These are phyloP conservation scores for Colletotrichum endophyticum DNA, from an alignment of 2,329 filamentous ascomycete genomes.

Conservation along the genomic window DNA sequence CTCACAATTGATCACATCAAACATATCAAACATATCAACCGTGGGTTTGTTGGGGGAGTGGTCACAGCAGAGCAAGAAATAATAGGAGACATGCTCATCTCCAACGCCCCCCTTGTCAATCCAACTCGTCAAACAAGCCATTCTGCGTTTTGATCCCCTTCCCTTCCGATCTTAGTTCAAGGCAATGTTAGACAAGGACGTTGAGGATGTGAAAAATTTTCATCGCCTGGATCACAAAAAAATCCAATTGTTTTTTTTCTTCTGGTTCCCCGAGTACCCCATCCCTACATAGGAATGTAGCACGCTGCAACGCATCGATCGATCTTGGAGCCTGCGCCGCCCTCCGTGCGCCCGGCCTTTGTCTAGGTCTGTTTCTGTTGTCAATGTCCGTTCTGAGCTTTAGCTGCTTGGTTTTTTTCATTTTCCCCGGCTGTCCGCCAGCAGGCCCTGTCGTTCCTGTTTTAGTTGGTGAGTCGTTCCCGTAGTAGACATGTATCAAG, in stretches of 20 bases:
- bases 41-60: neutral
- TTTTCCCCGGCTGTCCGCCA: neutral
- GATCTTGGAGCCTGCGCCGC: neutral
- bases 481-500: neutral
- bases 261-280: neutral
- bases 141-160: constrained; percentile 2
- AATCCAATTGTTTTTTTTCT: neutral
- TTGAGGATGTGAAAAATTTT: neutral
- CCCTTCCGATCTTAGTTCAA: neutral
- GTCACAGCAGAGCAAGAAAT: neutral
- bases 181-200: neutral
- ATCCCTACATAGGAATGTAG: neutral
- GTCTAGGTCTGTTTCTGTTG: constrained; percentile 1
- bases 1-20: neutral
- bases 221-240: neutral
- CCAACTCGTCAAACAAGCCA: constrained; percentile 8
- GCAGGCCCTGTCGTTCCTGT: neutral
- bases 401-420: neutral
- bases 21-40: neutral
- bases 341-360: neutral
- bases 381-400: neutral
- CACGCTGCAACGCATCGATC: constrained; percentile 1
- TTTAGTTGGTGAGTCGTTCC: neutral
- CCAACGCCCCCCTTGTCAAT: neutral
- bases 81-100: neutral